Conservation (phyloP, 139 green algal species). For the Desmodesmus armatus region DNA sequence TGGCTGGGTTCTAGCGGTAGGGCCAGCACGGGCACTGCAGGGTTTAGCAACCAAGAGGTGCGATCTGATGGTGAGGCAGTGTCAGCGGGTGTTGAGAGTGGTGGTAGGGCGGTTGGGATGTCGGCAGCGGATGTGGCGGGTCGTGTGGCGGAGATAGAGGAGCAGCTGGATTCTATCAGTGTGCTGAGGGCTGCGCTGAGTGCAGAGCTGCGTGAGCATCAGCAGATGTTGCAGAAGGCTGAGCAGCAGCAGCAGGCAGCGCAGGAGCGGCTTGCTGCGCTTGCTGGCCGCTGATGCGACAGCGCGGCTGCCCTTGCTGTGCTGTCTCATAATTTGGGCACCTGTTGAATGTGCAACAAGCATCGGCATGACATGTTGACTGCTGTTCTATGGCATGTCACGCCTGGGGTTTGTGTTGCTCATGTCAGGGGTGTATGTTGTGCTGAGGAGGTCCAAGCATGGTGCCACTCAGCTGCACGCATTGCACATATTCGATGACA, state of each 20-base stretch:
- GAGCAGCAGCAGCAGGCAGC: not conserved
- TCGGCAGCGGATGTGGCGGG: not conserved
- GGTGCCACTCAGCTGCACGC: too few species aligned
- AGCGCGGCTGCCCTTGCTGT: not conserved
- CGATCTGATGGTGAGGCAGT: not conserved
- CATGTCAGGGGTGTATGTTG: too few species aligned
- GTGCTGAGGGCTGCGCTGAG: slow-evolving; percentile 6
- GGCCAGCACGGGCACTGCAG: not conserved
- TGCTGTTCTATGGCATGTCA: not conserved
- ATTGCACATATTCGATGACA: too few species aligned
- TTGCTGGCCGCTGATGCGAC: not conserved
- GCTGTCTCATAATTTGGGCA: not conserved
- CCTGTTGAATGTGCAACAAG: not conserved
- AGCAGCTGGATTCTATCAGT: slow-evolving; percentile 18
- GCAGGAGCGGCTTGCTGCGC: not conserved
- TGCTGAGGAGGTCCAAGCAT: not conserved
- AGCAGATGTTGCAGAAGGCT: not conserved
- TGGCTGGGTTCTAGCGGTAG: not conserved
- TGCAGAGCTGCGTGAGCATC: slow-evolving; percentile 18
- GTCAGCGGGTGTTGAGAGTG: not conserved
- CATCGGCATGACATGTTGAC: not conserved
- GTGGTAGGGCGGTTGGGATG: not conserved
- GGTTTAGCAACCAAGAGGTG: too few species aligned
- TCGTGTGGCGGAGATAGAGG: slow-evolving; percentile 10
- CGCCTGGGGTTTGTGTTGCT: not conserved